These are phyloP conservation scores for Tremella mesenterica DNA, from an alignment of 768 basidiomycete genomes.

Conservation along the genomic window DNA sequence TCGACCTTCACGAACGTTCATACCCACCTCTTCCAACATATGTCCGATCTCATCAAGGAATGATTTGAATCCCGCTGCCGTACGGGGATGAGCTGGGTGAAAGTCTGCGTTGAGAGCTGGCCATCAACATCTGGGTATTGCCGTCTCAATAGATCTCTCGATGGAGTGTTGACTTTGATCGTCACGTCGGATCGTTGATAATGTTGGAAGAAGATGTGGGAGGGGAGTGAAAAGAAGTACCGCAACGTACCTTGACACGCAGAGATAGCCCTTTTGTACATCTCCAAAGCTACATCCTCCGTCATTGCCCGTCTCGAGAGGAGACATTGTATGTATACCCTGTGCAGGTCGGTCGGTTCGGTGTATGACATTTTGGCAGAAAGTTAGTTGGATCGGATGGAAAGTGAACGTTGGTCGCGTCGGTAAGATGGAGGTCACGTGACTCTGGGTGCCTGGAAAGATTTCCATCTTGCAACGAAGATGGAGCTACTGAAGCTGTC, in stretches of 20 bases:
- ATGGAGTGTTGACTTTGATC: not conserved
- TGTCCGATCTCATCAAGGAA: constrained; percentile 23
- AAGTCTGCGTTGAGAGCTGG: constrained; percentile 14
- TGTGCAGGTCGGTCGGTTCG: constrained; percentile 22
- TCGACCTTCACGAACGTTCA: constrained; percentile 21
- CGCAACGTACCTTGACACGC: constrained; percentile 26
- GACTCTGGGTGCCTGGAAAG: constrained; percentile 2
- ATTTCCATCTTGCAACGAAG: constrained; percentile 2
- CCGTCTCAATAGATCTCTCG: not conserved
- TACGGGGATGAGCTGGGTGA: constrained; percentile 11
- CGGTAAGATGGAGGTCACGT: constrained; percentile 1
- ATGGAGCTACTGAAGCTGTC: not conserved
- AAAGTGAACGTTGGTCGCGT: not conserved
- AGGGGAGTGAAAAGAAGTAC: not conserved
- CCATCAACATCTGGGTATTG: constrained; percentile 3
- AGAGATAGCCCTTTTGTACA: constrained; percentile 32
- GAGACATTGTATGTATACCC: constrained; percentile 33
- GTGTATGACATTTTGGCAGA: constrained; percentile 2
- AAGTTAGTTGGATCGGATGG: not conserved
- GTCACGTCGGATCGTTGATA: not conserved
- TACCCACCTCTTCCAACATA: constrained; percentile 25
- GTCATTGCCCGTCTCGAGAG: constrained; percentile 28
- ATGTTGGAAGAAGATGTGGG: not conserved
- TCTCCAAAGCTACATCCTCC: constrained; percentile 28
- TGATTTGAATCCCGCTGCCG: constrained; percentile 9